Percentiles rank a stretch among this genome's conserved stretches.
Evolutionary conservation across 2,329 filamentous ascomycete species (phyloP).

Genomic region (Cadophora sp.): DNA sequence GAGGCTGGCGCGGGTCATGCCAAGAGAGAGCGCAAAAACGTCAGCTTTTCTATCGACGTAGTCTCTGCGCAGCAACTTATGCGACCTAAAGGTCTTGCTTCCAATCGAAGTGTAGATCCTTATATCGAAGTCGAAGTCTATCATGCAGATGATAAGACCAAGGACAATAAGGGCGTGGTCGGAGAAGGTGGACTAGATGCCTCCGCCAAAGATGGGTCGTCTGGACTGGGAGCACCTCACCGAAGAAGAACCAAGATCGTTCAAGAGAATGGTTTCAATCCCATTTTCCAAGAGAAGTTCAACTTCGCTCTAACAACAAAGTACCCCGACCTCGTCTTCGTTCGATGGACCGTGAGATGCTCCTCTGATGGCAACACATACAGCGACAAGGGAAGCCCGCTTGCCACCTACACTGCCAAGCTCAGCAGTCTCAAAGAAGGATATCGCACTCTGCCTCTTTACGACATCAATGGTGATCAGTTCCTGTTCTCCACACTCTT

Average conservation of each 20-base stretch:
- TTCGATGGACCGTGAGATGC: conserved; percentile 91
- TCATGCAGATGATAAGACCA: conserved; percentile 89
- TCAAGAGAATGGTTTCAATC: conserved; percentile 91
- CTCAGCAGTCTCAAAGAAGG: conserved; percentile 88
- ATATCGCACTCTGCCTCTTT: conserved; percentile 89
- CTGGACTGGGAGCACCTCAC: conserved; percentile 74
- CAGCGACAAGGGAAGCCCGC: conserved; percentile 66
- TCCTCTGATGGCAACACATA: conserved; percentile 77
- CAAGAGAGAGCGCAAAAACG: conserved; percentile 80
- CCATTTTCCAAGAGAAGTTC: conserved; percentile 81
- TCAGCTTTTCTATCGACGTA: conserved; percentile 85
- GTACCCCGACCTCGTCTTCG: conserved; percentile 90
- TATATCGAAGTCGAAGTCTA: conserved; percentile 96
- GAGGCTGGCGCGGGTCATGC: conserved; percentile 59
- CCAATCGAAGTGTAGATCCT: conserved; percentile 81
- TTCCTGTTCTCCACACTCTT: conserved; percentile 96
- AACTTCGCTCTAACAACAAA: conserved; percentile 89
- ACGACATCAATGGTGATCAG: conserved; percentile 87
- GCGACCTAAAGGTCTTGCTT: conserved; percentile 75
- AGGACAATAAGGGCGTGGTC: conserved; percentile 77
- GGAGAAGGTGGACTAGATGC: conserved; percentile 71
- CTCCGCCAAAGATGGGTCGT: conserved; percentile 67
- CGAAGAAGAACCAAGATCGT: conserved; percentile 82
- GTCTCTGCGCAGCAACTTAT: conserved; percentile 96
- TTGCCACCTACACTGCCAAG: conserved; percentile 93